These are phyloP conservation scores for Thraustochytrium sp. DNA, from an alignment of 352 stramenopile species.

Conservation along the genomic window DNA sequence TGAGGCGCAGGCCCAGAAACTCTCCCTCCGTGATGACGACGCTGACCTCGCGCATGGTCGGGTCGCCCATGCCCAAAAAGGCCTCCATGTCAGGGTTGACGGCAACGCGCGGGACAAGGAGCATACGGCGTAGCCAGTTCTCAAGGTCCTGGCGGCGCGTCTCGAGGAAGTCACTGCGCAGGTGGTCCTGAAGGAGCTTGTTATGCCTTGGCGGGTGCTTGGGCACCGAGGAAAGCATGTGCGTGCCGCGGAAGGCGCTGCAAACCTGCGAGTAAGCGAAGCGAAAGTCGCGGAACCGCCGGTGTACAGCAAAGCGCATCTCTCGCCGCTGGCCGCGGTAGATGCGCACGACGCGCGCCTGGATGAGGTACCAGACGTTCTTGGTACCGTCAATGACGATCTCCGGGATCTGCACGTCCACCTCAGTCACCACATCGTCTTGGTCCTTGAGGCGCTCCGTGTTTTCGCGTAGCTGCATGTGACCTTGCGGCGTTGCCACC, in stretches of 20 bases:
- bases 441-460: constrained; percentile 25
- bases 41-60: constrained; percentile 8
- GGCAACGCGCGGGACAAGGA: neutral
- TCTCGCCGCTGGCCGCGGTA: neutral
- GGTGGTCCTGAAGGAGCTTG: constrained; percentile 32
- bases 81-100: constrained; percentile 37
- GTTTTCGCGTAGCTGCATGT: constrained; percentile 14
- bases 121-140: neutral
- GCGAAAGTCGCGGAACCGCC: constrained; percentile 35
- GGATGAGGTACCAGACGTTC: constrained; percentile 1
- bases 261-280: constrained; percentile 12
- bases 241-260: constrained; percentile 2
- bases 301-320: constrained; percentile 21
- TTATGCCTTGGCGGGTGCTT: neutral
- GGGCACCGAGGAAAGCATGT: constrained; percentile 30
- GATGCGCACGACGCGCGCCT: neutral
- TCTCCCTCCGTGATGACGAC: constrained; percentile 14
- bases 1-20: neutral
- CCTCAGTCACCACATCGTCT: neutral
- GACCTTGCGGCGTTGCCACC: neutral
- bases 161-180: constrained; percentile 1
- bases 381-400: constrained; percentile 11
- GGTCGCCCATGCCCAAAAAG: constrained; percentile 28
- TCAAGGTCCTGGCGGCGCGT: constrained; percentile 18
- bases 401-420: neutral